Evolutionary conservation across 176 grass and related monocot genomes (phyloP).

Genomic region (Oryza brachyantha): DNA sequence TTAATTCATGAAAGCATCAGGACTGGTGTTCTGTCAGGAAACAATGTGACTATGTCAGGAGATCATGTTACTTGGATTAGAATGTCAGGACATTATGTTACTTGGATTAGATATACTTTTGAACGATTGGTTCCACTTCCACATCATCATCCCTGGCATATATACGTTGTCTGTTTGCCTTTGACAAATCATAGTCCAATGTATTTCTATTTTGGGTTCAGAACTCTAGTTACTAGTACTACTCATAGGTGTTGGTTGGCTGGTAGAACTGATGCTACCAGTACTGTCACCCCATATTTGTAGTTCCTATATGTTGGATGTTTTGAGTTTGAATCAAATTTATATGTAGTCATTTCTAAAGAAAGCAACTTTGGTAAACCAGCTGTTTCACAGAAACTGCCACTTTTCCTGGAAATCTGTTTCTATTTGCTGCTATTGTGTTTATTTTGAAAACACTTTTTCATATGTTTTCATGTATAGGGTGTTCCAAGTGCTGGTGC

Average conservation of each 20-base stretch:
- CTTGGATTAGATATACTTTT: background rate
- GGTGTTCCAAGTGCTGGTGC: slow-evolving; percentile 53
- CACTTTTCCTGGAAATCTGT: background rate
- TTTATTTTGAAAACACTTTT: slow-evolving; percentile 5
- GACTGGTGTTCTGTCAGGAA: background rate
- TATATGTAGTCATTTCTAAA: background rate
- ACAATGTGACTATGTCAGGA: no score
- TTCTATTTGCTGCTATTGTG: background rate
- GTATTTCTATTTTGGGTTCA: background rate
- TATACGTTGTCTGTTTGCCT: background rate
- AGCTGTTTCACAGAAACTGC: background rate
- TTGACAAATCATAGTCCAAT: slow-evolving; percentile 11
- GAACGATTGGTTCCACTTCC: background rate
- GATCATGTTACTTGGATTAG: no score
- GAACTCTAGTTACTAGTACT: background rate
- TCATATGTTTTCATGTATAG: slow-evolving; percentile 34
- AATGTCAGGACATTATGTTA: background rate
- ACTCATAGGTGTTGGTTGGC: background rate
- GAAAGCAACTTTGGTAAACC: background rate
- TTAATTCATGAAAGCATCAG: background rate
- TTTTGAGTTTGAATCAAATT: background rate
- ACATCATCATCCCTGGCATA: background rate
- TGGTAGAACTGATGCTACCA: background rate
- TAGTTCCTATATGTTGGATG: background rate
- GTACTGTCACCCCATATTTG: background rate